phyloP scores from a whole-genome alignment of 225 moss, liverwort and hornwort genomes.

The Marchantia paleacea region DNA sequence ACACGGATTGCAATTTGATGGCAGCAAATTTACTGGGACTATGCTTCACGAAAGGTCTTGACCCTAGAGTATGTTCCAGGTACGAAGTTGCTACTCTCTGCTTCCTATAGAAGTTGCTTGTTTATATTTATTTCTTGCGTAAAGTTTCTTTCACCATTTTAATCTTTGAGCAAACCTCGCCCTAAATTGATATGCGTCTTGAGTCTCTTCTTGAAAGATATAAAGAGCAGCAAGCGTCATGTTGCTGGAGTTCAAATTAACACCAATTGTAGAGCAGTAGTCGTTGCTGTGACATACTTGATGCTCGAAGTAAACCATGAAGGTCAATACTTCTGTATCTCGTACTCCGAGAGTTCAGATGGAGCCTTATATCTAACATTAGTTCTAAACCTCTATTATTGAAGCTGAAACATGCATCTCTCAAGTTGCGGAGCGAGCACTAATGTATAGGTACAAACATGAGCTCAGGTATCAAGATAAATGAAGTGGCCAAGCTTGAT shows the following conservation, averaged over 20 bases:
- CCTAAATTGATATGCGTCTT: no score
- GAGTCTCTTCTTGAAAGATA: no score
- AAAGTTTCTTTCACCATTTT: no score
- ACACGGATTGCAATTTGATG: background rate
- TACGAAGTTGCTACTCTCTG: conserved; percentile 22
- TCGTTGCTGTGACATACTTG: background rate
- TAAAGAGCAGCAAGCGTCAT: no score
- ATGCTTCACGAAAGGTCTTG: conserved; percentile 72
- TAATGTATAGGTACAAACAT: background rate
- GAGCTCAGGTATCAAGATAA: conserved; percentile 84
- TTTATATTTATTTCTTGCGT: no score
- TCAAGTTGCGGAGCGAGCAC: no score
- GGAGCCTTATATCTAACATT: no score
- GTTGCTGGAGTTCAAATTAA: background rate
- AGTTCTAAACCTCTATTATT: no score
- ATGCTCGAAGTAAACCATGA: background rate
- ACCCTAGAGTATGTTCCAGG: conserved; percentile 95
- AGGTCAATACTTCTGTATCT: background rate
- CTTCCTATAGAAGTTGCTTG: no score
- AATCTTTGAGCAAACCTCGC: no score
- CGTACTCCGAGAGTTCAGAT: background rate
- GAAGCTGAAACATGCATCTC: no score
- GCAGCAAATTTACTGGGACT: conserved; percentile 99
- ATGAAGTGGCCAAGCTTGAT: conserved; percentile 66
- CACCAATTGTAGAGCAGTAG: background rate